Conservation (phyloP, 306 rosid genomes). For the Herpetospermum pedunculosum region DNA sequence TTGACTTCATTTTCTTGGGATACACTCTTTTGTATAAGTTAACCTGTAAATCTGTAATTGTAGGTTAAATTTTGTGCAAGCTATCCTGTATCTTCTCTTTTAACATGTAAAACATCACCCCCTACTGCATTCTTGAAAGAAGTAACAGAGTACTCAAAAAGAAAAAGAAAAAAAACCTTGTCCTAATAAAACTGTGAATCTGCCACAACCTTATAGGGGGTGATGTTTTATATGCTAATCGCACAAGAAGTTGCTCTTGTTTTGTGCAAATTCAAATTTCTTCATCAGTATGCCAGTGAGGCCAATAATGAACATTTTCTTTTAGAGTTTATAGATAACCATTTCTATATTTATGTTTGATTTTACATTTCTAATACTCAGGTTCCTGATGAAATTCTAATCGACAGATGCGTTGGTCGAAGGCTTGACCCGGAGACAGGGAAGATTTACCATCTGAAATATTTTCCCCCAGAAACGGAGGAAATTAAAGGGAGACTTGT, state of each 20-base stretch:
- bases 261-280: neutral
- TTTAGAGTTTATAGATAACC: neutral
- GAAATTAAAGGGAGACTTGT: constrained; percentile 65
- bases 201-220: neutral
- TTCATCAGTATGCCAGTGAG: neutral
- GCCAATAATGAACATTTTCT: neutral
- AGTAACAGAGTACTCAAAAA: neutral
- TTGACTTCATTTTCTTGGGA: neutral
- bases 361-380: constrained; percentile 45
- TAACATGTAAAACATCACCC: no score
- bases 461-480: constrained; percentile 62
- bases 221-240: neutral
- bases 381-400: constrained; percentile 99
- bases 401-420: constrained; percentile 95
- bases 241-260: neutral
- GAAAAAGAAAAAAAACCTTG: neutral
- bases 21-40: neutral
- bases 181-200: neutral
- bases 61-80: neutral
- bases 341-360: constrained; percentile 7
- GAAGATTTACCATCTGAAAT: constrained; percentile 67
- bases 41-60: neutral
- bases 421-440: constrained; percentile 78
- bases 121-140: neutral
- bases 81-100: neutral